These are phyloP conservation scores for Penicillium concentricum DNA, from an alignment of 2,329 filamentous ascomycete species.

Conservation along the genomic window DNA sequence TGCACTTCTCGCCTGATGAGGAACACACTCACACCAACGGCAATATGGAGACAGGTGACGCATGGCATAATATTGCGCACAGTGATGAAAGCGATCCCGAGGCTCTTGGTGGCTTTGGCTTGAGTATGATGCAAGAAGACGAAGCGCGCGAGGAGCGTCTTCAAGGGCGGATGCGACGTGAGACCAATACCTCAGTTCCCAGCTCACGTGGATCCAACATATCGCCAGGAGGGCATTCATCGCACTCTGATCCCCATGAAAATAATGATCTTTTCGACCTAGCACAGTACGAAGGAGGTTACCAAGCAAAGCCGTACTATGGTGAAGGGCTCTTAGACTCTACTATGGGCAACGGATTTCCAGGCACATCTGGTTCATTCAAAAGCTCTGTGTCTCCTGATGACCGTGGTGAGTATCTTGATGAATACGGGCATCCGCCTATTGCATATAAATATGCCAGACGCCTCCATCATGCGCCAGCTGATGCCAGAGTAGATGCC, in stretches of 20 bases:
- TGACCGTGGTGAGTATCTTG: conserved; percentile 27
- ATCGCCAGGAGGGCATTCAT: conserved; percentile 33
- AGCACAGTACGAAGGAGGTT: conserved; percentile 71
- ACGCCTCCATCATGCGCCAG: conserved; percentile 56
- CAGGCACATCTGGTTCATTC: conserved; percentile 27
- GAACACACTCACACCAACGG: conserved; percentile 51
- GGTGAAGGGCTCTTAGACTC: conserved; percentile 46
- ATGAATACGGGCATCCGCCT: conserved; percentile 38
- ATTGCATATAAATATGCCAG: conserved; percentile 55
- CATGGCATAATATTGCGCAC: conserved; percentile 49
- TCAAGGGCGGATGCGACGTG: conserved; percentile 58
- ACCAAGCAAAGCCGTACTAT: conserved; percentile 60
- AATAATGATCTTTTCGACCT: conserved; percentile 74
- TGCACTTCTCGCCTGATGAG: conserved; percentile 43
- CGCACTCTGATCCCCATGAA: conserved; percentile 49
- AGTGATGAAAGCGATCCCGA: conserved; percentile 84
- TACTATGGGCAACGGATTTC: conserved; percentile 13
- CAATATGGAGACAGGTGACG: conserved; percentile 45
- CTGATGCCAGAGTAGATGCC: conserved; percentile 75
- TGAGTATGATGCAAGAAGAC: conserved; percentile 77
- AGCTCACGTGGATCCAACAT: conserved; percentile 41
- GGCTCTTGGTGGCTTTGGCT: conserved; percentile 76
- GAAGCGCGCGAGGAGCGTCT: conserved; percentile 50
- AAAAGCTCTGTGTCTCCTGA: conserved; percentile 27
- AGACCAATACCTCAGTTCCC: conserved; percentile 54